Percentiles rank a stretch among this genome's conserved stretches.
These are phyloP conservation scores for Epichloe typhina DNA, from an alignment of 2,329 filamentous ascomycete genomes.

Conservation along the genomic window DNA sequence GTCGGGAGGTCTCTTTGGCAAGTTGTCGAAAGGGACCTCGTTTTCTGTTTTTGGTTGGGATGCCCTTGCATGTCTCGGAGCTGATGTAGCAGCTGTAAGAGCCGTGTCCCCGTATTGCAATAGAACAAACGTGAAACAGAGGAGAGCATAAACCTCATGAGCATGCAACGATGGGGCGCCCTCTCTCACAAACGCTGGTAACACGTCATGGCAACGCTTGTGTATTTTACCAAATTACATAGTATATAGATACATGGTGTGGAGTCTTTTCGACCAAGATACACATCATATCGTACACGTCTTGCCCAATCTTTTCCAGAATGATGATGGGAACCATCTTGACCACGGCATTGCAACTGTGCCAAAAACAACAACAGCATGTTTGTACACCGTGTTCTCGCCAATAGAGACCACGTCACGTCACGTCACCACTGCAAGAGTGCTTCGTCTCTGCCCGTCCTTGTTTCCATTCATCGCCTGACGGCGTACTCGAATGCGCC, in stretches of 20 bases:
- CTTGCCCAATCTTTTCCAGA: neutral
- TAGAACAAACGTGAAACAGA: neutral
- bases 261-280: neutral
- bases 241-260: neutral
- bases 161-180: too few species aligned
- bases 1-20: neutral
- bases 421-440: too few species aligned
- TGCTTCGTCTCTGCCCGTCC: too few species aligned
- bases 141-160: too few species aligned
- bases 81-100: neutral
- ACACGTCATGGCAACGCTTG: neutral
- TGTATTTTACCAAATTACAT: neutral
- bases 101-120: neutral
- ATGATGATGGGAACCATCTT: too few species aligned
- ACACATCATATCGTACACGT: neutral
- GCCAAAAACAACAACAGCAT: neutral
- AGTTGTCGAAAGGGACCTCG: neutral
- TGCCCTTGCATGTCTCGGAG: neutral
- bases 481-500: neutral
- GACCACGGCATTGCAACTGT: neutral
- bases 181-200: too few species aligned
- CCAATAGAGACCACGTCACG: too few species aligned
- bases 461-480: too few species aligned
- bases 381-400: neutral
- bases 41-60: neutral